These are phyloP conservation scores for Candida sanyaensis DNA, from an alignment of 1,139 yeast genomes.

Conservation along the genomic window DNA sequence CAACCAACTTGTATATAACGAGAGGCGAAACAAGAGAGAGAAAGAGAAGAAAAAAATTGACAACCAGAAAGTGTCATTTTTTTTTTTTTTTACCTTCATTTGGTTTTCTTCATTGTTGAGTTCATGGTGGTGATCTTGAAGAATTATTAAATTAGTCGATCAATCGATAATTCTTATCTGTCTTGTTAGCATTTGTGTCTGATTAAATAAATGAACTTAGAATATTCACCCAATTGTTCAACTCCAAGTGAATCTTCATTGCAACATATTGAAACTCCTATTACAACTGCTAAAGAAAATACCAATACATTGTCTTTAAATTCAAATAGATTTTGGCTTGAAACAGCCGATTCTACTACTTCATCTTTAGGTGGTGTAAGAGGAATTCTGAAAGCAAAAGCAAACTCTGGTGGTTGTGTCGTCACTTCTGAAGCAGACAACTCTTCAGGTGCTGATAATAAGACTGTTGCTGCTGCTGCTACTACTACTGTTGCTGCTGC, in stretches of 20 bases:
- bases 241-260: slow-evolving; percentile 11
- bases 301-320: slow-evolving; percentile 14
- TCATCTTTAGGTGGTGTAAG: slow-evolving; percentile 6
- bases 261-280: slow-evolving; percentile 8
- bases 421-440: background rate
- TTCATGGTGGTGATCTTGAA: background rate
- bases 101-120: background rate
- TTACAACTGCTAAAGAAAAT: slow-evolving; percentile 11
- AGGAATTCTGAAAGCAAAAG: background rate
- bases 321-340: slow-evolving; percentile 11
- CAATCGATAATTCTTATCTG: background rate
- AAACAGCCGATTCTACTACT: slow-evolving; percentile 8
- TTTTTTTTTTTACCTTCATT: background rate
- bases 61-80: background rate
- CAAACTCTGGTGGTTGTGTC: background rate
- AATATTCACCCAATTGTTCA: slow-evolving; percentile 5
- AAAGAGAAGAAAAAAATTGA: background rate
- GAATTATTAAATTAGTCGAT: background rate
- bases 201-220: slow-evolving; percentile 6
- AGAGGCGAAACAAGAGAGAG: background rate
- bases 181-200: background rate
- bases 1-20: slow-evolving; percentile 3
- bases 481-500: background rate
- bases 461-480: background rate
- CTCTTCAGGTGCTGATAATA: background rate